Percentiles rank a stretch among this genome's conserved stretches.
phyloP scores from a whole-genome alignment of 164 flowering plant species.

The Tinospora cordifolia region DNA sequence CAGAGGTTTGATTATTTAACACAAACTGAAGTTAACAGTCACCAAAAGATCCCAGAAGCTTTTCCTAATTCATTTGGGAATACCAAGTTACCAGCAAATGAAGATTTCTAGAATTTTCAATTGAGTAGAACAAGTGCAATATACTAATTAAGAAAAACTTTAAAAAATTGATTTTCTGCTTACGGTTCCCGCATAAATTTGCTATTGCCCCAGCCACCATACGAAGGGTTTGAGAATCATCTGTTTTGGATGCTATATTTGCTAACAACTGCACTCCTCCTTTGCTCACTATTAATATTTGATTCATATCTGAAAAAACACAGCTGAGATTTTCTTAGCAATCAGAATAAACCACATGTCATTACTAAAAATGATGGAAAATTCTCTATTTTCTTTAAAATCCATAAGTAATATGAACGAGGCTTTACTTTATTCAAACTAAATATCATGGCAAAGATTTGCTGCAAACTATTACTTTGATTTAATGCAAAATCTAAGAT shows the following conservation, averaged over 20 bases:
- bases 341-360: neutral
- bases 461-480: neutral
- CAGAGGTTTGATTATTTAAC: too few relatives aligned
- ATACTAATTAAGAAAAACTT: neutral
- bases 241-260: slow-evolving; percentile 51
- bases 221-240: slow-evolving; percentile 82
- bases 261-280: slow-evolving; percentile 69
- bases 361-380: neutral
- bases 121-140: neutral
- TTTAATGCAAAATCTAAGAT: neutral
- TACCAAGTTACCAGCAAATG: neutral
- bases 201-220: slow-evolving; percentile 98
- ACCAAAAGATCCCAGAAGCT: neutral
- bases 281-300: slow-evolving; percentile 64
- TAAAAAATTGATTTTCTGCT: slow-evolving; percentile 13
- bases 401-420: neutral
- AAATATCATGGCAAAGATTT: neutral
- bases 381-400: neutral
- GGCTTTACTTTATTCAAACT: neutral
- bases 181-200: slow-evolving; percentile 93
- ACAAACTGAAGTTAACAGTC: neutral
- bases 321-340: neutral
- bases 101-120: neutral
- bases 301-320: slow-evolving; percentile 50
- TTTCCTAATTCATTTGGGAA: neutral